Conservation (phyloP, 257 asterid genomes). For the Cordia subcordata region DNA sequence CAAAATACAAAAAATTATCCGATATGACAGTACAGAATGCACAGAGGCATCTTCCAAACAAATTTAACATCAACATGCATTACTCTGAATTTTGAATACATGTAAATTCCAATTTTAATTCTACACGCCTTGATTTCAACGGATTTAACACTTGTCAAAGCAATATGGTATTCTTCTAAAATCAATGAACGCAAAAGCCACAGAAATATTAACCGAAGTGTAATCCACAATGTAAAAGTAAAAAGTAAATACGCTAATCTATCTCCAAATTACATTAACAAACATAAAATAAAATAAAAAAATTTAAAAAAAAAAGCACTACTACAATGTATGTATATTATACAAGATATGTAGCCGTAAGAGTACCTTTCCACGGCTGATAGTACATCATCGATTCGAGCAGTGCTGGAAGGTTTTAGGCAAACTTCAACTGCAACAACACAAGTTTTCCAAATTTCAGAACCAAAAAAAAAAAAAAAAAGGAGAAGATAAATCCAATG, state of each 20-base stretch:
- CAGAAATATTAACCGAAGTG: neutral
- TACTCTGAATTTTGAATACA: neutral
- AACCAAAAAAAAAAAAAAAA: slow-evolving; percentile 12
- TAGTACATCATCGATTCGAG: slow-evolving; percentile 59
- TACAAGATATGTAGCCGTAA: neutral
- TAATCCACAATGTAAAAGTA: neutral
- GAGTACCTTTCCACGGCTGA: slow-evolving; percentile 68
- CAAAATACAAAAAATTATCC: neutral
- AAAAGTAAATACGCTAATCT: neutral
- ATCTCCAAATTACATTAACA: neutral
- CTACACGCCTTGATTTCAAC: neutral
- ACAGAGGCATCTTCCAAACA: neutral
- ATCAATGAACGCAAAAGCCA: too few species aligned
- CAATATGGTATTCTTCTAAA: neutral
- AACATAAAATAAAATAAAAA: too few species aligned
- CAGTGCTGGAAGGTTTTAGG: slow-evolving; percentile 71
- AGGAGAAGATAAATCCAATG: slow-evolving; percentile 7
- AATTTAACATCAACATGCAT: neutral
- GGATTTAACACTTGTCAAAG: too few species aligned
- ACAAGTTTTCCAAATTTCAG: slow-evolving; percentile 12
- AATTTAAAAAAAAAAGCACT: neutral
- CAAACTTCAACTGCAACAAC: slow-evolving; percentile 76
- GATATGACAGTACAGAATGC: neutral
- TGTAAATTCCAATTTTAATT: neutral
- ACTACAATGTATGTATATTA: neutral